Evolutionary conservation across 2,329 filamentous ascomycete species (phyloP), one percentile per base, ranked within the genome.

Genomic region (Aaosphaeria arxii): DNA sequence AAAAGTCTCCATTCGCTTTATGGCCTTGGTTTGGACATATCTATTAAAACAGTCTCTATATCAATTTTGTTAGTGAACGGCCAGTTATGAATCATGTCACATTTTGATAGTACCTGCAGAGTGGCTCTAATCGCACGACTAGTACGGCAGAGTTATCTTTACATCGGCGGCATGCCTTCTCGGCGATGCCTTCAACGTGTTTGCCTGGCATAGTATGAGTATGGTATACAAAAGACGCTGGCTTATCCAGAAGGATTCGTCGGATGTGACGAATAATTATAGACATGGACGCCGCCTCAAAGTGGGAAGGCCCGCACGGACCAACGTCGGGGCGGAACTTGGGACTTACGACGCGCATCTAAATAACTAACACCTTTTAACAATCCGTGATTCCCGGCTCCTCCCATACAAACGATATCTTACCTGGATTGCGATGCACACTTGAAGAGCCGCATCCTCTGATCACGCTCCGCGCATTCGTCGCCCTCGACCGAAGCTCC

Each of bases 21-120:
- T 80, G 51, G 85, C 80, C 71, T 97, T 97, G 56, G 82, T 85
- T 50, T 82, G 77, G 47, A 95, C 78, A 74, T 91, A 96, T 60
- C 81, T 80, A 49, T 80, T 75, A 72, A 92, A 96, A 73, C 94
- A 97, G 53, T 78, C 72, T 47, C 86, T 89, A 39, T 50, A 39
- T 50, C 38, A 43, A 36, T 17, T 5, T 13, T 46, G 44, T 38
- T 39, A 40, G 33, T 35, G 33, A 36, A 40, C 46, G 32, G 42
- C 29, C 30, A 33, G 11, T 39, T 29, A 43, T 43, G 50, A 42
- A 11, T 40, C 7, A 24, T 7, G 24, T 28, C 11, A 61, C n/a
- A 36, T 36, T 36, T 36, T 75, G 57, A 66, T 24, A 24, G 17
- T 24, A 83, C 79, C 73, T 73, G 76, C 85, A 88, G 11, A 86